phyloP scores from a whole-genome alignment of 345 rosid genomes.

The Microthlaspi erraticum region DNA sequence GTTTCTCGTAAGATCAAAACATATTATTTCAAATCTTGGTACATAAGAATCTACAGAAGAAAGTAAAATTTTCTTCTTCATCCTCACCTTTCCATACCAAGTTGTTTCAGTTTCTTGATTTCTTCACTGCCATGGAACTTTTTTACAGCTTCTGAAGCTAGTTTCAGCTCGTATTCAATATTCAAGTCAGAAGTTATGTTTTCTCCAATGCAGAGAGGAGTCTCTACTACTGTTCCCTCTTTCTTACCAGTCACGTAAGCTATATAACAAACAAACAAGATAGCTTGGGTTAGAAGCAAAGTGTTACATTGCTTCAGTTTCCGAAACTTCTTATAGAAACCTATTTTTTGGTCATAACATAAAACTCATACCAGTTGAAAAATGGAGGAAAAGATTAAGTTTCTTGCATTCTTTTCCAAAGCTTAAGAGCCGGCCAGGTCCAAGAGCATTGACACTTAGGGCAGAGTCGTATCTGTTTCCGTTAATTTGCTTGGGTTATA shows the following conservation, averaged over 20 bases:
- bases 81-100: constrained; percentile 51
- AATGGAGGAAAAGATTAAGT: constrained; percentile 51
- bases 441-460: constrained; percentile 57
- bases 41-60: neutral
- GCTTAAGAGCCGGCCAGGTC: constrained; percentile 51
- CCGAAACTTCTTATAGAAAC: no score
- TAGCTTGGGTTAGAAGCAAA: no score
- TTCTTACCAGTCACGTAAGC: constrained; percentile 73
- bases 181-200: constrained; percentile 32
- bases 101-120: constrained; percentile 43
- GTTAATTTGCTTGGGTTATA: constrained; percentile 14
- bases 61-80: neutral
- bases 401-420: constrained; percentile 55
- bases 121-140: constrained; percentile 25
- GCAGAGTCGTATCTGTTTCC: constrained; percentile 54
- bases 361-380: constrained; percentile 65
- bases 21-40: neutral
- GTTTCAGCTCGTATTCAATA: constrained; percentile 49
- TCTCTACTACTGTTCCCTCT: constrained; percentile 49
- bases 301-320: no score
- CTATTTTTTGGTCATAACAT: no score
- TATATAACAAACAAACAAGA: constrained; percentile 19
- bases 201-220: constrained; percentile 38
- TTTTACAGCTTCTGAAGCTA: constrained; percentile 42
- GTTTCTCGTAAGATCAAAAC: neutral